phyloP scores from a whole-genome alignment of 805 yeast species.

The Candida sonorensis region DNA sequence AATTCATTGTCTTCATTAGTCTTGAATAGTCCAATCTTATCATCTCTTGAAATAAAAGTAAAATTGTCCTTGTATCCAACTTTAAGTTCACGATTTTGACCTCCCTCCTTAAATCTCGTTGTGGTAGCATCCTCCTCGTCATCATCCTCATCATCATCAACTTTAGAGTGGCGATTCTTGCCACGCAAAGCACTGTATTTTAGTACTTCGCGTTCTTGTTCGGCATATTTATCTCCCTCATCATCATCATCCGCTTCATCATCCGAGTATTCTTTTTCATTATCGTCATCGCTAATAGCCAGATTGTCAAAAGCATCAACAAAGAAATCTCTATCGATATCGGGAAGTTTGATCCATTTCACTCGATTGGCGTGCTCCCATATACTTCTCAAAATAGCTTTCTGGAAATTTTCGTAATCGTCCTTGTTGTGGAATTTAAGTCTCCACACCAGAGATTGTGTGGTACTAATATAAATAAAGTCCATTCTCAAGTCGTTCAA shows the following conservation, averaged over 20 bases:
- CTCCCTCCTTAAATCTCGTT: constrained; percentile 17
- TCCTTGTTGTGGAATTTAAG: constrained; percentile 42
- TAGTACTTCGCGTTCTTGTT: background rate
- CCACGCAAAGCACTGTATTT: background rate
- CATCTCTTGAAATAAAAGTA: constrained; percentile 73
- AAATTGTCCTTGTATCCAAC: constrained; percentile 67
- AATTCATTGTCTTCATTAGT: constrained; percentile 45
- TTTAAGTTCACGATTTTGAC: constrained; percentile 53
- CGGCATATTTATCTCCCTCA: constrained; percentile 25
- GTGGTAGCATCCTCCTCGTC: constrained; percentile 28
- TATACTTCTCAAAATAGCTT: constrained; percentile 39
- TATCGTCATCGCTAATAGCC: constrained; percentile 20
- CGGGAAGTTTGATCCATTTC: constrained; percentile 39
- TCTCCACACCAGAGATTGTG: constrained; percentile 52
- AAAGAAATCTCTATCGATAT: constrained; percentile 49
- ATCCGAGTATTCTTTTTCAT: constrained; percentile 17
- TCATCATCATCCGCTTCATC: constrained; percentile 21
- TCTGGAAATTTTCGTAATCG: constrained; percentile 45
- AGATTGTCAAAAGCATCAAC: constrained; percentile 43
- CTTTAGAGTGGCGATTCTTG: constrained; percentile 1
- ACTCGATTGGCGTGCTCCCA: constrained; percentile 55
- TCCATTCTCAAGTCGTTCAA: constrained; percentile 50
- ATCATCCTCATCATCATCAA: constrained; percentile 27
- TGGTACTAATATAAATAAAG: constrained; percentile 47
- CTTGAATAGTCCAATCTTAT: constrained; percentile 74